Evolutionary conservation across 1,284 basidiomycete species (phyloP).

Genomic region (Rugiboletus extremiorientalis): DNA sequence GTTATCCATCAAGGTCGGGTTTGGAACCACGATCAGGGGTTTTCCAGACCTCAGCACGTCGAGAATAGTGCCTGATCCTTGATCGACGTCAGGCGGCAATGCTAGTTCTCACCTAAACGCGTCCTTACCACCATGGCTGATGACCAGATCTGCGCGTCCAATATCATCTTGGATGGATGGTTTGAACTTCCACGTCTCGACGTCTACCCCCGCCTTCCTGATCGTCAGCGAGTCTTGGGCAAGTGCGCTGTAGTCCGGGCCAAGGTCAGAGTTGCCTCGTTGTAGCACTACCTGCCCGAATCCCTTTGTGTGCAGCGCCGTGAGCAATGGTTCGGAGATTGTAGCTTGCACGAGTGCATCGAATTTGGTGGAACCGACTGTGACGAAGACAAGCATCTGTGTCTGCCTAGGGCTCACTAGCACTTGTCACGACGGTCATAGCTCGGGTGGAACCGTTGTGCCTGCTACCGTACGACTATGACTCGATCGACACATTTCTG

Average conservation of each 20-base stretch:
- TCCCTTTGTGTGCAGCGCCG: conserved; percentile 51
- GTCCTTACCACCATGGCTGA: conserved; percentile 87
- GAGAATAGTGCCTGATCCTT: conserved; percentile 94
- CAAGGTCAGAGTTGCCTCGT: conserved; percentile 59
- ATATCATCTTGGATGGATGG: conserved; percentile 67
- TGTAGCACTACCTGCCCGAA: conserved; percentile 69
- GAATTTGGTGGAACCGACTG: conserved; percentile 91
- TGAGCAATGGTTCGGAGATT: conserved; percentile 57
- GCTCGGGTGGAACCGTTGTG: background rate
- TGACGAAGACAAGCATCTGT: conserved; percentile 72
- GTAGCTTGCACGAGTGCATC: conserved; percentile 68
- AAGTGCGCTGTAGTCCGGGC: conserved; percentile 3
- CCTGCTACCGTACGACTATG: background rate
- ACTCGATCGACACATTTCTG: conserved; percentile 13
- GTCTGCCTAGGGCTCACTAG: background rate
- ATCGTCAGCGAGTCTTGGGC: conserved; percentile 24
- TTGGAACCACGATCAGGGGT: conserved; percentile 86
- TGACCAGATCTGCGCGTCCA: conserved; percentile 69
- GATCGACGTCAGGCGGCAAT: conserved; percentile 7
- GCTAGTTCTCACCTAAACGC: background rate
- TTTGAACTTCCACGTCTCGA: conserved; percentile 75
- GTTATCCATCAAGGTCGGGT: conserved; percentile 86
- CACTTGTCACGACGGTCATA: background rate
- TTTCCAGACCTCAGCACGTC: conserved; percentile 79
- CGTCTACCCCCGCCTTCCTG: conserved; percentile 44